Base-by-base conservation (phyloP, 2,329 filamentous ascomycete species). In the Paraconiothyrium brasiliense region DNA sequence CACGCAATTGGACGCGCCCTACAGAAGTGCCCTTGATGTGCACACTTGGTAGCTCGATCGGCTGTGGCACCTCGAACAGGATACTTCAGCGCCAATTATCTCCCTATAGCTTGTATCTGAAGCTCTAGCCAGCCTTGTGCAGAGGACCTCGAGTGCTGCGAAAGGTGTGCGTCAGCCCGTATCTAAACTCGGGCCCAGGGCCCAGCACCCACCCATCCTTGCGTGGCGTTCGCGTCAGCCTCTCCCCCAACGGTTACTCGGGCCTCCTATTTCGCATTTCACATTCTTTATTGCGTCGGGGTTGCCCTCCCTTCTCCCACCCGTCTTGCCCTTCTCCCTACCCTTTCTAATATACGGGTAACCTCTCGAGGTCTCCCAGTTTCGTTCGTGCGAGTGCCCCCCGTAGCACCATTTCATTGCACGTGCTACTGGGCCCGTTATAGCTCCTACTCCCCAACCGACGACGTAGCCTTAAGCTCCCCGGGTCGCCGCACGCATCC, bases 401-500 rank as follows among this genome's bases (percentile, higher is more conserved):
- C 37, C 27, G 49, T 55, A 47, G 37, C 43, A 47, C 54, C 8
- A 14, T 49, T 35, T 46, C 55, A 30, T 49, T 27, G 54, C 59
- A 20, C 54, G 46, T 49, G 52, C 60, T 27, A 54, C 41, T 46
- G 50, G 13, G 34, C 48, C 13, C 49, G 37, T 52, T 64, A 8
- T 49, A 57, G 51, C 51, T 16, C 22, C 20, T n/a, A 35, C 8
- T 44, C 24, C 51, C n/a, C 47, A 44, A 62, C 60, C 61, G 61
- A 49, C 57, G 41, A 68, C 67, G 65, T 69, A 61, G 65, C 63
- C 60, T 63, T 63, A 61, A 60, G 51, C 55, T 44, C 20, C 59
- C 60, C 46, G 43, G 55, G 20, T 44, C 52, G 20, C 54, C 64
- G 58, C 43, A 60, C 56, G 47, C 60, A 62, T 48, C 57, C 9